Evolutionary conservation across 2,329 filamentous ascomycete species (phyloP), one percentile per base, ranked within the genome.

Genomic region (Nannizziopsis barbatae): DNA sequence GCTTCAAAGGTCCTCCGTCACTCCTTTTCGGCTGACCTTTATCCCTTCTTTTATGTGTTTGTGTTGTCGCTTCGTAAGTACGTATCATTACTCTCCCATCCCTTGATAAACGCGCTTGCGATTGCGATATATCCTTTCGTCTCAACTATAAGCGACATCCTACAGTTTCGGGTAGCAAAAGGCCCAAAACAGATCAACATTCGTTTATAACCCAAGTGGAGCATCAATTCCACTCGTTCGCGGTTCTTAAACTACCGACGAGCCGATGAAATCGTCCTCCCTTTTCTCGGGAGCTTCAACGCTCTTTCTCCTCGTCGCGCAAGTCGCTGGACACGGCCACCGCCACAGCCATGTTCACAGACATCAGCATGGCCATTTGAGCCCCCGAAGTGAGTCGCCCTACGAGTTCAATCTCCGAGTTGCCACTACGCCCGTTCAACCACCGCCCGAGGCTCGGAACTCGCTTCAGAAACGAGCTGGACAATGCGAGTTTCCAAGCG

Each of bases 401-500:
- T 46, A 49, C 38, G 45, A 52, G 22, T 38, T 44, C 11, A 40
- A 51, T 36, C 49, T 30, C 27, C 31, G 35, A 12, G 45, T 39
- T 11, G 31, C 39, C 17, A 11, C 27, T 7, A 15, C 40, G 2
- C 46, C 46, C 8, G 30, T 48, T n/a, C 40, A 43, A 14, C 35
- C 36, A 14, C 39, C 46, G 1, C 17, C 42, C 12, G 30, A 3
- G 15, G n/a, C 20, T 2, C 18, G 2, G 12, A 48, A 32, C 9
- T 55, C 59, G 45, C 51, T 79, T 27, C 67, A 73, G 57, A 80
- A 79, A 66, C 74, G 77, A 56, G 68, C 70, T 32, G 67, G 67
- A 43, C 66, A 71, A 49, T 89, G 85, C 66, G 59, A 71, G 47
- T 84, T 89, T 58, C 84, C 85, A 9, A 69, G 71, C 31, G 73